Evolutionary conservation across 108 stramenopile genomes (phyloP).

Genomic region (Pseudonitzschia multiseries): DNA sequence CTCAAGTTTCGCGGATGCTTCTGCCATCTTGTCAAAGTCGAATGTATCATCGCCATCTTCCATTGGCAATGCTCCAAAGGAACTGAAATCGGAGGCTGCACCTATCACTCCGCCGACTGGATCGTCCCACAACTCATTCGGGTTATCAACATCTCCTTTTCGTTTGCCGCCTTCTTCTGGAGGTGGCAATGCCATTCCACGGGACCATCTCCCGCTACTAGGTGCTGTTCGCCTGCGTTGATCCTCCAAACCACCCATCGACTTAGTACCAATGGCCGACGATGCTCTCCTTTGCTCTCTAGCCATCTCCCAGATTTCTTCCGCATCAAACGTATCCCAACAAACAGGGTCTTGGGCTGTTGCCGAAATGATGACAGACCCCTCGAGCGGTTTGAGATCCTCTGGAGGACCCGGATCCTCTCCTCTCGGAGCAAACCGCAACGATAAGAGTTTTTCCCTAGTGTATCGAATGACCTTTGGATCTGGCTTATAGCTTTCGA

Average conservation of each 20-base stretch:
- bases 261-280: conserved; percentile 15
- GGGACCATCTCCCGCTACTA: conserved; percentile 63
- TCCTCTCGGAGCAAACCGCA: conserved; percentile 49
- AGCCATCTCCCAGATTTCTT: conserved; percentile 71
- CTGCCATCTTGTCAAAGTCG: conserved; percentile 80
- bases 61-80: conserved; percentile 73
- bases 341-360: conserved; percentile 81
- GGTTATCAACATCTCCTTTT: conserved; percentile 60
- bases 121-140: conserved; percentile 89
- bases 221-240: conserved; percentile 26
- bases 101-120: conserved; percentile 52
- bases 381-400: conserved; percentile 49
- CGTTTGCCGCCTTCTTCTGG: conserved; percentile 37
- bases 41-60: conserved; percentile 53
- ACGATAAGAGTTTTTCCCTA: conserved; percentile 70
- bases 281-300: conserved; percentile 29
- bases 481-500: conserved; percentile 29
- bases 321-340: conserved; percentile 82
- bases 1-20: conserved; percentile 67
- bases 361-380: conserved; percentile 50
- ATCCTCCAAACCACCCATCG: conserved; percentile 13
- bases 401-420: conserved; percentile 37
- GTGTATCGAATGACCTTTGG: conserved; percentile 71
- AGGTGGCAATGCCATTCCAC: conserved; percentile 74
- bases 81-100: conserved; percentile 79